A percentile compares a stretch with the other conserved stretches of the same genome.
phyloP scores from a whole-genome alignment of 495 filamentous ascomycete genomes.

The Aspergillus avenaceus region DNA sequence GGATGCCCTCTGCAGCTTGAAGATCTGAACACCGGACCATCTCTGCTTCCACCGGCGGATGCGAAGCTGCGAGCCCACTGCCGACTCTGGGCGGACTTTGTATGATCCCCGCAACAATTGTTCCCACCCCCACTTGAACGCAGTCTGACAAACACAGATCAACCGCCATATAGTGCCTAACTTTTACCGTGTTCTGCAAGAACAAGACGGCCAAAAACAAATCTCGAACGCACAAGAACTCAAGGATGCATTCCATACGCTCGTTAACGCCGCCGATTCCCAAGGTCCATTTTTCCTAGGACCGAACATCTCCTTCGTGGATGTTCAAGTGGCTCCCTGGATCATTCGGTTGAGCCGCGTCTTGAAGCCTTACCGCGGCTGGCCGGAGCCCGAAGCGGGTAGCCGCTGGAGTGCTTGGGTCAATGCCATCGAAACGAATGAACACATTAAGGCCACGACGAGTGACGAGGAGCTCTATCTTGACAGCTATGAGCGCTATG shows the following conservation, averaged over 20 bases:
- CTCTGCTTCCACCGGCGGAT: slow-evolving; percentile 62
- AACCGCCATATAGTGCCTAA: slow-evolving; percentile 77
- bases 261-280: slow-evolving; percentile 67
- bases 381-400: slow-evolving; percentile 66
- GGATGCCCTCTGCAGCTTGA: slow-evolving; percentile 55
- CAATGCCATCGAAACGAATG: slow-evolving; percentile 72
- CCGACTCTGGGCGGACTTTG: slow-evolving; percentile 84
- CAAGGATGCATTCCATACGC: slow-evolving; percentile 60
- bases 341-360: slow-evolving; percentile 71
- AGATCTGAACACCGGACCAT: slow-evolving; percentile 58
- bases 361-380: slow-evolving; percentile 74
- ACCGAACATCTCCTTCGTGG: slow-evolving; percentile 67
- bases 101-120: slow-evolving; percentile 38
- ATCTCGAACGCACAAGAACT: slow-evolving; percentile 60
- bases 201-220: slow-evolving; percentile 63
- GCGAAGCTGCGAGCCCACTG: slow-evolving; percentile 71
- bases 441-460: slow-evolving; percentile 72
- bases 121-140: neutral
- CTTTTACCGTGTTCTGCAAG: slow-evolving; percentile 77
- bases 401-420: slow-evolving; percentile 76
- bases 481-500: slow-evolving; percentile 67
- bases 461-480: slow-evolving; percentile 70
- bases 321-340: slow-evolving; percentile 88
- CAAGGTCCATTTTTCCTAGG: slow-evolving; percentile 83
- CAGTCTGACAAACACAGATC: slow-evolving; percentile 50